These are phyloP conservation scores for Blastobotrys attinorum DNA, from an alignment of 805 yeast species.

Conservation along the genomic window DNA sequence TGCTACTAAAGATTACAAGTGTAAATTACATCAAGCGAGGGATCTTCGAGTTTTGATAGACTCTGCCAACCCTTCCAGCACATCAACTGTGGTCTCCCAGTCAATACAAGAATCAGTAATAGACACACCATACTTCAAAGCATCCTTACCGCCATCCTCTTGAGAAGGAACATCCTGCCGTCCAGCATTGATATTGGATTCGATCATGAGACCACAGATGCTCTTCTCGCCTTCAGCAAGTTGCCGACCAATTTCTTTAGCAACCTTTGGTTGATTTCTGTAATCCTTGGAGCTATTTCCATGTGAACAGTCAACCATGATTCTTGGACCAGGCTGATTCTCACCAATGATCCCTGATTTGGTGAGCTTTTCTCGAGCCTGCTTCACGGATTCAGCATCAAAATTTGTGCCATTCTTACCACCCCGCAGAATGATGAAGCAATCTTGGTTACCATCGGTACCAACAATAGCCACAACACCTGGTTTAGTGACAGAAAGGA, in stretches of 20 bases:
- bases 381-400: conserved; percentile 65
- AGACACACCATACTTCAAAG: conserved; percentile 83
- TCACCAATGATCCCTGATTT: conserved; percentile 36
- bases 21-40: too few relatives aligned
- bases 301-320: conserved; percentile 97
- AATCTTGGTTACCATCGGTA: conserved; percentile 86
- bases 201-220: conserved; percentile 95
- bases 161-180: conserved; percentile 80
- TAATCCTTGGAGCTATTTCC: conserved; percentile 90
- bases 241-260: conserved; percentile 70
- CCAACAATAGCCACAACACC: conserved; percentile 95
- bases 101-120: conserved; percentile 97
- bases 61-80: conserved; percentile 60
- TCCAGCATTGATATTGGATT: conserved; percentile 85
- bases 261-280: conserved; percentile 89
- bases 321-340: conserved; percentile 44
- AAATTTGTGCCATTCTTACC: conserved; percentile 90
- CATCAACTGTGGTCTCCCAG: conserved; percentile 75
- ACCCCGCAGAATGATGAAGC: conserved; percentile 90
- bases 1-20: too few relatives aligned
- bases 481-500: conserved; percentile 89
- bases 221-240: conserved; percentile 61
- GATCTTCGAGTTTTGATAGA: conserved; percentile 79
- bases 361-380: conserved; percentile 52
- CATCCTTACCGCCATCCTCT: conserved; percentile 59